Base-by-base conservation (phyloP, 306 rosid species). In the Lablab purpureus region DNA sequence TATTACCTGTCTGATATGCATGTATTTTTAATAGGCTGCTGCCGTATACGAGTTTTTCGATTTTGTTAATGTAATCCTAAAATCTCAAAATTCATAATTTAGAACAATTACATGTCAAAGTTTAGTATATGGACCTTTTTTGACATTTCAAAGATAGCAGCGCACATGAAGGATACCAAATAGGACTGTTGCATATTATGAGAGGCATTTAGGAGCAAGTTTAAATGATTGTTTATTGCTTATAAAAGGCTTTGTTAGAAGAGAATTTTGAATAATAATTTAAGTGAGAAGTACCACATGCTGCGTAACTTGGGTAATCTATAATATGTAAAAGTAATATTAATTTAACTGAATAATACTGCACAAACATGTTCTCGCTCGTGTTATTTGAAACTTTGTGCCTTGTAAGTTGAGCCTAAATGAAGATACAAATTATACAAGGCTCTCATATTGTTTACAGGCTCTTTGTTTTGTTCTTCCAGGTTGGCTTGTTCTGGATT, bases 121-220 rank as follows among this genome's bases (percentile, higher is more conserved):
- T 59, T 56, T 47, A 56, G 60, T 51, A 60, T 47, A 54, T 36
- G 3, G 21, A 9, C 3, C 12, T 7, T 14, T 81, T 55, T 37
- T 75, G n/a, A 60, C 77, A 47, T 68, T 67, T 7, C 41, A 47
- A 45, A 50, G 28, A 67, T 45, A 73, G 67, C 34, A 58, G 58
- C 58, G 55, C 47, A 14, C 60, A 22, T 25, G 30, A 58, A 74
- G 30, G 27, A 65, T 62, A 56, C 3, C 34, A 17, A 28, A 22
- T 43, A 37, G 56, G 76, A 28, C 32, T 67, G 14, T 9, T 32
- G 11, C 40, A 69, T 45, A 41, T 45, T 18, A 56, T 10, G 0
- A 23, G 28, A 46, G 23, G 13, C 46, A 60, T 4, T n/a, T 46
- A 27, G 58, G 64, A 47, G 71, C 49, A 64, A 28, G 32, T 4